Percentiles rank a stretch among this genome's conserved stretches.
These are phyloP conservation scores for Drechmeria coniospora DNA, from an alignment of 2,329 filamentous ascomycete genomes.

Conservation along the genomic window DNA sequence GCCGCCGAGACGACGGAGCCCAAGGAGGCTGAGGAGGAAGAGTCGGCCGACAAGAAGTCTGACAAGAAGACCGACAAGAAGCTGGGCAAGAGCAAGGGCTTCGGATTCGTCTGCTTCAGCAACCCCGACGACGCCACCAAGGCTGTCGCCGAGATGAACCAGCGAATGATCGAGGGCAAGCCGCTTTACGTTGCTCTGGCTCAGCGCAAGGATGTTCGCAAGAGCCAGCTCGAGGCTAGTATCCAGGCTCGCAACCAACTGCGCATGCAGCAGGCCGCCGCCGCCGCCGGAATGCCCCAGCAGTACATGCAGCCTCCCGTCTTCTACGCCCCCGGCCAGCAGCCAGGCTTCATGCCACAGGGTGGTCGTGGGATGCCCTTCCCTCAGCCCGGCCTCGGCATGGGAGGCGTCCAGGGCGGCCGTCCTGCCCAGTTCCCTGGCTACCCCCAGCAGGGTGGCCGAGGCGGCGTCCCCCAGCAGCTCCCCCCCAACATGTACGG, in stretches of 20 bases:
- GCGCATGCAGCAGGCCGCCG: slow-evolving; percentile 93
- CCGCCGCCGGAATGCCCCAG: slow-evolving; percentile 75
- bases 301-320: slow-evolving; percentile 80
- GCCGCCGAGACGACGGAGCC: slow-evolving; percentile 6
- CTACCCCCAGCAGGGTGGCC: slow-evolving; percentile 76
- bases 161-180: slow-evolving; percentile 96
- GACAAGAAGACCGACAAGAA: slow-evolving; percentile 44
- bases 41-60: slow-evolving; percentile 39
- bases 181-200: slow-evolving; percentile 94
- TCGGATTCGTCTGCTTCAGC: slow-evolving; percentile 99
- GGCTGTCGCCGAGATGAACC: slow-evolving; percentile 98
- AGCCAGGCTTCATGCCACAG: slow-evolving; percentile 53
- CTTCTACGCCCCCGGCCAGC: slow-evolving; percentile 77
- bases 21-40: slow-evolving; percentile 29
- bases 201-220: slow-evolving; percentile 98
- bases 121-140: slow-evolving; percentile 98
- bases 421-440: slow-evolving; percentile 77
- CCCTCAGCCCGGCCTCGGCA: slow-evolving; percentile 46
- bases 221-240: slow-evolving; percentile 97
- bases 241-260: slow-evolving; percentile 98
- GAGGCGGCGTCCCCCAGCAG: slow-evolving; percentile 74
- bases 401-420: slow-evolving; percentile 61
- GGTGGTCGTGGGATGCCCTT: slow-evolving; percentile 52
- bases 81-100: slow-evolving; percentile 98
- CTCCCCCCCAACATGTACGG: slow-evolving; percentile 78